phyloP scores from a whole-genome alignment of 495 filamentous ascomycete genomes.

The Penicillium canariense region DNA sequence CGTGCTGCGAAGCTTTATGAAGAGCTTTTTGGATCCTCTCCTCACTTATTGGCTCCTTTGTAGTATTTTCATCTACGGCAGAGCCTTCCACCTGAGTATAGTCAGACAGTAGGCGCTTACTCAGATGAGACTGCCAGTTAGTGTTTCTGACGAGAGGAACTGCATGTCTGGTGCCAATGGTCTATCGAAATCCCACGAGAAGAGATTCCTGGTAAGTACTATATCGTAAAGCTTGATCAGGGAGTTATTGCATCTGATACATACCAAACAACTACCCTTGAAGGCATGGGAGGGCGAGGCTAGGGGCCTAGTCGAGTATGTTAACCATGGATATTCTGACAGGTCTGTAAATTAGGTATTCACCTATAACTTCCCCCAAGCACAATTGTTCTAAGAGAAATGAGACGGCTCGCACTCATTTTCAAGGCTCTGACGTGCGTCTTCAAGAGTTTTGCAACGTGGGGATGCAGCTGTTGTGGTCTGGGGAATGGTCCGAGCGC shows the following conservation, averaged over 20 bases:
- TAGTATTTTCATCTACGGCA: background rate
- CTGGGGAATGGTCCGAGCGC: constrained; percentile 15
- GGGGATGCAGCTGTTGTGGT: background rate
- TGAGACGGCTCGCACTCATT: constrained; percentile 2
- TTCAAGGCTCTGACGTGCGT: background rate
- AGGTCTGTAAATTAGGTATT: background rate
- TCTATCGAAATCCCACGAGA: background rate
- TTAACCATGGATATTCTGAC: background rate
- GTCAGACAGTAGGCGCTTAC: background rate
- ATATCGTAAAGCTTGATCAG: background rate
- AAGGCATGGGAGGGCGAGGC: constrained; percentile 3
- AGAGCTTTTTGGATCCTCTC: background rate
- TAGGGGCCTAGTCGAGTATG: constrained; percentile 1
- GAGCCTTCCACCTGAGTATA: background rate
- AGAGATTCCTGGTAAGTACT: background rate
- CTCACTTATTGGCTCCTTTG: background rate
- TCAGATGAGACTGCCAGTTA: background rate
- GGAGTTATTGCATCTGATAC: background rate
- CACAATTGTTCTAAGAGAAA: background rate
- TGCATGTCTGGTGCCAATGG: background rate
- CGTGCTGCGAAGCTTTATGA: background rate
- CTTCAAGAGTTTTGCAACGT: background rate
- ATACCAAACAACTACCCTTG: constrained; percentile 7
- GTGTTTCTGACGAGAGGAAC: background rate
- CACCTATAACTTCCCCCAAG: constrained; percentile 2